A percentile compares a stretch with the other conserved stretches of the same genome.
phyloP scores from a whole-genome alignment of 2,329 filamentous ascomycete species.

The Epichloe gansuensis region DNA sequence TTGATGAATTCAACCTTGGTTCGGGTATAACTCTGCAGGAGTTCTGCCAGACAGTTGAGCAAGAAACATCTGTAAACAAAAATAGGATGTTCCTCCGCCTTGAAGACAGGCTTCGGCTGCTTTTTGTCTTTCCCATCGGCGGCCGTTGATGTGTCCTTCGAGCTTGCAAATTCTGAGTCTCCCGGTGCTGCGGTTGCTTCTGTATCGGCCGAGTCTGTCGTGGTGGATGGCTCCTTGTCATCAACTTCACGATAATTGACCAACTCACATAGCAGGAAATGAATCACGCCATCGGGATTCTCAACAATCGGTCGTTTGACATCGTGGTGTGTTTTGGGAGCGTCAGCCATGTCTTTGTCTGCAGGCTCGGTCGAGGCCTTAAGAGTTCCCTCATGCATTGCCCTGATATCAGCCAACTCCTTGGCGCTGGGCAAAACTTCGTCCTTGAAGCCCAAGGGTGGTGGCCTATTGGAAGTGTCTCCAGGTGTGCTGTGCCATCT shows the following conservation, averaged over 20 bases:
- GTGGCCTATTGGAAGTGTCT: conserved; percentile 17
- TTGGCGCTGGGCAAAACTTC: conserved; percentile 7
- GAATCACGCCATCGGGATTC: conserved; percentile 86
- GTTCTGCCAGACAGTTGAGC: conserved; percentile 79
- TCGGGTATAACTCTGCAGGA: conserved; percentile 82
- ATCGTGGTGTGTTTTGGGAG: conserved; percentile 50
- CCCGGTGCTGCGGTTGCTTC: conserved; percentile 19
- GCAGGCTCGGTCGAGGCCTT: conserved; percentile 46
- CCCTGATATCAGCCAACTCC: conserved; percentile 7
- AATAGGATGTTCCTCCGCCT: conserved; percentile 83
- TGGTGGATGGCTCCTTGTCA: conserved; percentile 52
- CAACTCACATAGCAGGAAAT: conserved; percentile 86
- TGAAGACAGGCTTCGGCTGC: conserved; percentile 61
- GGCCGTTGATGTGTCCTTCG: conserved; percentile 14
- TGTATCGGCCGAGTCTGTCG: conserved; percentile 29
- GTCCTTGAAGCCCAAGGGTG: conserved; percentile 28
- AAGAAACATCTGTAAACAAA: conserved; percentile 96
- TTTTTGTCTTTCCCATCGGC: conserved; percentile 49
- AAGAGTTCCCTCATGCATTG: conserved; percentile 27
- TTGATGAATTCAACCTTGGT: conserved; percentile 99
- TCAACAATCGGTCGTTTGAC: conserved; percentile 75
- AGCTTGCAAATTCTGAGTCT: conserved; percentile 17
- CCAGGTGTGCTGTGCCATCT: conserved; percentile 38
- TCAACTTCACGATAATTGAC: conserved; percentile 87
- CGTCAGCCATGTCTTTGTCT: conserved; percentile 50